Conservation (phyloP, 306 rosid species). For the Trifolium pratense region DNA sequence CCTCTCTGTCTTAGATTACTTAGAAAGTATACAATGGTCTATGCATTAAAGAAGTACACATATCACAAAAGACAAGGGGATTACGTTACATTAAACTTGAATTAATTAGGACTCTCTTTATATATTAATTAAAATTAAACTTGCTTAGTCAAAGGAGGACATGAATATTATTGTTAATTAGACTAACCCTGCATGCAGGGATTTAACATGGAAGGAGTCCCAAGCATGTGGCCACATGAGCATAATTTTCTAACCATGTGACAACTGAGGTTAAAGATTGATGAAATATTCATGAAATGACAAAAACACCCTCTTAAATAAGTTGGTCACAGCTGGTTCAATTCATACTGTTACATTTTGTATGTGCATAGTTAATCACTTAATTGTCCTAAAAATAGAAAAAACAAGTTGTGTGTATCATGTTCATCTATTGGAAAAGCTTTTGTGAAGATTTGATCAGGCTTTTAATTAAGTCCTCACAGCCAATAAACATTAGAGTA, state of each 20-base stretch:
- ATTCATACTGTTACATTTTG: slow-evolving; percentile 38
- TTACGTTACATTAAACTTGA: slow-evolving; percentile 35
- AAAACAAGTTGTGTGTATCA: slow-evolving; percentile 57
- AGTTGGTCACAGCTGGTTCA: slow-evolving; percentile 47
- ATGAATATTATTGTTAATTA: slow-evolving; percentile 53
- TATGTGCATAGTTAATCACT: slow-evolving; percentile 47
- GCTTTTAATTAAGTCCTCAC: slow-evolving; percentile 75
- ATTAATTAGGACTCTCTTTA: slow-evolving; percentile 43
- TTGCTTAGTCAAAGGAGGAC: slow-evolving; percentile 61
- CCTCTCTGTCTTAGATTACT: slow-evolving; percentile 12
- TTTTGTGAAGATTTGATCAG: slow-evolving; percentile 73
- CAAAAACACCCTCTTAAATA: slow-evolving; percentile 54
- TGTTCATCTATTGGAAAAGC: slow-evolving; percentile 61
- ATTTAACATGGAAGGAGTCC: slow-evolving; percentile 71
- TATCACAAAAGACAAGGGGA: slow-evolving; percentile 41
- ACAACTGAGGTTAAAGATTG: slow-evolving; percentile 56
- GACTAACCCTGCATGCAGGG: slow-evolving; percentile 69
- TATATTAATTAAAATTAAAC: slow-evolving; percentile 28
- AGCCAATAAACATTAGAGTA: slow-evolving; percentile 73
- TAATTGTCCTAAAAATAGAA: slow-evolving; percentile 46
- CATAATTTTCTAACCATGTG: slow-evolving; percentile 82
- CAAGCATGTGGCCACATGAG: slow-evolving; percentile 96
- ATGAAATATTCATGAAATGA: slow-evolving; percentile 41
- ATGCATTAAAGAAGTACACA: slow-evolving; percentile 40
- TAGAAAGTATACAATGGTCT: slow-evolving; percentile 15